Percentiles rank a stretch among this genome's conserved stretches.
Evolutionary conservation across 73 alveolate genomes (phyloP).

Genomic region (Paramecium tetraurelia): DNA sequence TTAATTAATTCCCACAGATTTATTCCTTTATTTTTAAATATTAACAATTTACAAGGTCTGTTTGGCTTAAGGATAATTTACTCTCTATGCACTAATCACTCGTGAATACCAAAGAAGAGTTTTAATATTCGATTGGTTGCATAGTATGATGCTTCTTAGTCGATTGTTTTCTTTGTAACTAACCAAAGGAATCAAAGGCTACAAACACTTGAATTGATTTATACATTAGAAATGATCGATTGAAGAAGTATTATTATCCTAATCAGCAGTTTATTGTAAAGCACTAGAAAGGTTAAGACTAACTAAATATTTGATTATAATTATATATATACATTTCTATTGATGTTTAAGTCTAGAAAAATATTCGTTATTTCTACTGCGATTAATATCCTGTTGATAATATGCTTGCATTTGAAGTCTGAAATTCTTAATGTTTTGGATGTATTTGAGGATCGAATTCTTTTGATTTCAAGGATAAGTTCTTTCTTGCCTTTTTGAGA

Average conservation of each 20-base stretch:
- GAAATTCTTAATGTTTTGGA: neutral
- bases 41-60: neutral
- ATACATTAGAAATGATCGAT: neutral
- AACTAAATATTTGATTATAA: neutral
- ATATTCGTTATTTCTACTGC: neutral
- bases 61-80: neutral
- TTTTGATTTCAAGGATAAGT: neutral
- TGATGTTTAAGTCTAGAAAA: conserved; percentile 38
- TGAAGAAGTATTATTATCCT: neutral
- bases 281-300: neutral
- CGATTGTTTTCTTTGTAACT: neutral
- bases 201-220: neutral
- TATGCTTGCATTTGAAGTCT: neutral
- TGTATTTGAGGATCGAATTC: neutral
- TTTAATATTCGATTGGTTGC: neutral
- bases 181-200: neutral
- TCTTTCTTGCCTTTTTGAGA: neutral
- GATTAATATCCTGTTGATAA: conserved; percentile 11
- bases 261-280: neutral
- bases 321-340: neutral
- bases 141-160: neutral
- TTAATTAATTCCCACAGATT: conserved; percentile 21
- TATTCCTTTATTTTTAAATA: neutral
- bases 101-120: neutral
- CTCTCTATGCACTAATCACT: conserved; percentile 28